phyloP scores from a whole-genome alignment of 1,139 yeast species.

The Suhomyces chickasaworum region DNA sequence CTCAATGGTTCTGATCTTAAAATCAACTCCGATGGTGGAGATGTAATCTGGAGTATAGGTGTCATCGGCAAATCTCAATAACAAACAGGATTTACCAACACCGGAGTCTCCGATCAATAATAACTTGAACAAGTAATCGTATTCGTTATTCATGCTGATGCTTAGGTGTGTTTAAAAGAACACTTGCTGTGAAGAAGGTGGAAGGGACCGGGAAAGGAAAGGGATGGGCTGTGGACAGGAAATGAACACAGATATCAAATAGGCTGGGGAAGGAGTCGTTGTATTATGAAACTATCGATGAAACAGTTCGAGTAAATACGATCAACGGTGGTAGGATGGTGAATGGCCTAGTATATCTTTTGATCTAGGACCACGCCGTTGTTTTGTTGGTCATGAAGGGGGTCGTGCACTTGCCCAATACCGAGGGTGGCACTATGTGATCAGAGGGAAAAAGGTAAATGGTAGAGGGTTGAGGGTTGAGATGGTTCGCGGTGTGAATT shows the following conservation, averaged over 20 bases:
- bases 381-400: conserved; percentile 14
- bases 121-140: conserved; percentile 95
- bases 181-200: background rate
- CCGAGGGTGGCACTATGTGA: conserved; percentile 3
- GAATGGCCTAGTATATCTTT: background rate
- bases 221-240: background rate
- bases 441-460: no score
- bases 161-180: background rate
- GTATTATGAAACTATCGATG: background rate
- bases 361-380: conserved; percentile 10
- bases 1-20: conserved; percentile 95
- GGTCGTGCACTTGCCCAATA: conserved; percentile 11
- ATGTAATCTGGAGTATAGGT: conserved; percentile 96
- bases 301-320: background rate
- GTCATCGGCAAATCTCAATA: conserved; percentile 95
- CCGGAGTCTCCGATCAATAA: conserved; percentile 97
- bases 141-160: conserved; percentile 69
- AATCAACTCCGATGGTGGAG: conserved; percentile 97
- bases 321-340: background rate
- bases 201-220: background rate
- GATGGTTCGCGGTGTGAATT: background rate
- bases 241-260: background rate
- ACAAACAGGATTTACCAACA: conserved; percentile 94
- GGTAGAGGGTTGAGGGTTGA: no score
- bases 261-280: background rate